Evolutionary conservation across 1,139 yeast species (phyloP).

Genomic region (Geotrichum klebahnii): DNA sequence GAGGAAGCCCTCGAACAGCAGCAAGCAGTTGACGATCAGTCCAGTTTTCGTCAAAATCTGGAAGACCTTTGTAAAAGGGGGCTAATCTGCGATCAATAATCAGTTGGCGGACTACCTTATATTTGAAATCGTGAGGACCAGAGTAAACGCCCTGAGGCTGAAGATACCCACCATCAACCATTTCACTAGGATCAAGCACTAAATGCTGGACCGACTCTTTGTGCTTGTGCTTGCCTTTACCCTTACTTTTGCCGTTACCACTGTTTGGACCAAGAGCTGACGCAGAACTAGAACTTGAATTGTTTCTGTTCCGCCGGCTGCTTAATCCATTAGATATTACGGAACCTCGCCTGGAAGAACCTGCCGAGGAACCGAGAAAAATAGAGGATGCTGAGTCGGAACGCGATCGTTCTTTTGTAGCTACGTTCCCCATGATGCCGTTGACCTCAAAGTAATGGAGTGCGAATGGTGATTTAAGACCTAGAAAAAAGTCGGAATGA

Average conservation of each 20-base stretch:
- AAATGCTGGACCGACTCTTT: slow-evolving; percentile 19
- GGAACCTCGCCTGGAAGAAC: slow-evolving; percentile 3
- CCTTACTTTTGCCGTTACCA: not conserved
- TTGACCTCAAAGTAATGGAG: no score
- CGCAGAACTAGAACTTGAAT: not conserved
- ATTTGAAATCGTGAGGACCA: slow-evolving; percentile 68
- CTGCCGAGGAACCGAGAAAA: not conserved
- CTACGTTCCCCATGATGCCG: slow-evolving; percentile 13
- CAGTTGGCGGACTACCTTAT: slow-evolving; percentile 62
- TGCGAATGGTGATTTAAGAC: not conserved
- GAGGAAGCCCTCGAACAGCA: slow-evolving; percentile 43
- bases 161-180: slow-evolving; percentile 47
- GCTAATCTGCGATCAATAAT: slow-evolving; percentile 69
- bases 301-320: slow-evolving; percentile 6
- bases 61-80: slow-evolving; percentile 87
- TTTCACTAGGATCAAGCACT: slow-evolving; percentile 41
- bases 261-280: not conserved
- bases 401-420: slow-evolving; percentile 11
- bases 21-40: slow-evolving; percentile 62
- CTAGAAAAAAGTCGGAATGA: not conserved
- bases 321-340: not conserved
- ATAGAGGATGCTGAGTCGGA: slow-evolving; percentile 1
- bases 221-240: slow-evolving; percentile 4
- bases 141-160: slow-evolving; percentile 90
- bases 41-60: slow-evolving; percentile 76